phyloP scores from a whole-genome alignment of 2,329 filamentous ascomycete genomes.

The Ascochyta pisi region DNA sequence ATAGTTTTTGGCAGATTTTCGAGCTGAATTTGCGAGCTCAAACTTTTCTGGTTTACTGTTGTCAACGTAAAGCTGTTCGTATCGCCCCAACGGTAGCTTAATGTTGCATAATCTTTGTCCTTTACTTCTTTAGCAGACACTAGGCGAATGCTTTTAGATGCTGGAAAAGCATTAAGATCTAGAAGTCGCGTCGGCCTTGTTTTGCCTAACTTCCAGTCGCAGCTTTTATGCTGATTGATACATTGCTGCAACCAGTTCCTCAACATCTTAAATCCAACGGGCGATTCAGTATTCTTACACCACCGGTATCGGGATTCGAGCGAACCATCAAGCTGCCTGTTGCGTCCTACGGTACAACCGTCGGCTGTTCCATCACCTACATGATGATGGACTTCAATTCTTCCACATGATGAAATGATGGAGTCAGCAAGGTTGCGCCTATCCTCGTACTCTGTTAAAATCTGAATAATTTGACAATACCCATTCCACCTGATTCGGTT shows the following conservation, averaged over 20 bases:
- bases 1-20: neutral
- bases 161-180: neutral
- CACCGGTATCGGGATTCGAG: neutral
- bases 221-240: neutral
- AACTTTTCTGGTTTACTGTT: neutral
- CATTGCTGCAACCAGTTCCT: neutral
- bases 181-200: neutral
- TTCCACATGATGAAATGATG: too few relatives aligned
- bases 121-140: neutral
- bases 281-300: neutral
- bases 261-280: neutral
- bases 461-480: too few relatives aligned
- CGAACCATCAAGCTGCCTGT: neutral
- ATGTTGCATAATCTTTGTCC: neutral
- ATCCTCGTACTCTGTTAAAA: too few relatives aligned
- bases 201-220: neutral
- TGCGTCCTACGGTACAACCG: neutral
- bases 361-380: neutral
- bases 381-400: neutral
- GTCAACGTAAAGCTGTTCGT: neutral
- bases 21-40: neutral
- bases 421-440: too few relatives aligned
- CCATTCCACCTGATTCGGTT: too few relatives aligned
- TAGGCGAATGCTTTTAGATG: neutral
- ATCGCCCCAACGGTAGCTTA: neutral